Base-by-base conservation (phyloP, 1,284 basidiomycete species). In the Papiliotrema laurentii region DNA sequence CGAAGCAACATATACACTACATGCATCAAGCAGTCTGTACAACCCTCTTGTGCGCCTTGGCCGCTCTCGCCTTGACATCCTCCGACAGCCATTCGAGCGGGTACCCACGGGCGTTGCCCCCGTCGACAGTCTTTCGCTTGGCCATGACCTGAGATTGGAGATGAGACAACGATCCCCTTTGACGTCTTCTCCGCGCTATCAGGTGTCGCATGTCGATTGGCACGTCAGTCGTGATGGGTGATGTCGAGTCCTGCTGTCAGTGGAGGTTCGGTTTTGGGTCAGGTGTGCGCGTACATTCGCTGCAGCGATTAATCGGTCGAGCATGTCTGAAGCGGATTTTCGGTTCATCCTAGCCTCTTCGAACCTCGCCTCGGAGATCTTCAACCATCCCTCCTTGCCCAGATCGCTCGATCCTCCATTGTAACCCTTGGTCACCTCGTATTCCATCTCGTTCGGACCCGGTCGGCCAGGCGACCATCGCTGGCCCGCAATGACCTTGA, bases 331-430 rank as follows among this genome's bases (percentile, higher is more conserved):
- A 21, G 83, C 84, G 83, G 86, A 89, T 69, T 90, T 90, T 58
- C 90, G 72, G 71, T 93, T 93, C 85, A 87, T 84, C 22, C 81
- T 78, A 1, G 83, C 79, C 58, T 81, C 78, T 3, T 83, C 82
- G 69, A 88, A 89, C 66, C 86, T 81, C 61, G 91, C 90, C 66
- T 86, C 88, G 1, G 86, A 80, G 51, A 93, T 87, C 74, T 89
- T 90, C 67, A 93, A 77, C 72, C 80, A 91, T 9, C 89, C 89
- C 49, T 87, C 79, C 50, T 77, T 79, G 60, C 80, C 81, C 11
- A 38, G 14, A 24, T 41, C 39, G 21, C 49, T 43, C 10, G 46
- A 33, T 71, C 71, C 48, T 6, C 18, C 39, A 28, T 49, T 49
- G 10, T 35, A 47, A 30, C 74, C 54, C 36, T 61, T 52, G 22